Percentiles rank a stretch among this genome's conserved stretches.
Evolutionary conservation across 2,329 filamentous ascomycete genomes (phyloP).

Genomic region (Ophiocordyceps sinensis): DNA sequence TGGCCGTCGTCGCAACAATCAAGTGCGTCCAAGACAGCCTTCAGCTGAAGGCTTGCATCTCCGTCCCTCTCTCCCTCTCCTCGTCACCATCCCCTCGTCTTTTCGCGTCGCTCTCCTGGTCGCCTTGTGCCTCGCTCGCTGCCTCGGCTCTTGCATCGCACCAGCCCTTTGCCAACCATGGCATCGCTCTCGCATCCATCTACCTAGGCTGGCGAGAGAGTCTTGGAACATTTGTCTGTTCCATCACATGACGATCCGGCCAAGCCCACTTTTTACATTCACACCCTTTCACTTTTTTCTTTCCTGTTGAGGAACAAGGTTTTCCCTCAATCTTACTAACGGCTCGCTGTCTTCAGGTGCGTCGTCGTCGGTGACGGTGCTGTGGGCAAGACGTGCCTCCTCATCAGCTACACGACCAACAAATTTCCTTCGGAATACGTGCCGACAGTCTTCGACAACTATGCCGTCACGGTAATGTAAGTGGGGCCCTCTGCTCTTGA

Average conservation of each 20-base stretch:
- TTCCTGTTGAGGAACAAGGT: no score
- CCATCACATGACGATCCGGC: no score
- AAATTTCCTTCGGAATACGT: conserved; percentile 99
- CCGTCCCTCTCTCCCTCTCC: conserved; percentile 4
- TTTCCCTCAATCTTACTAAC: no score
- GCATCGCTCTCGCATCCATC: no score
- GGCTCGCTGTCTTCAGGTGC: conserved; percentile 45
- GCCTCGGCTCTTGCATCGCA: no score
- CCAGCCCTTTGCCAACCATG: no score
- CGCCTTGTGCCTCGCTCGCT: neutral
- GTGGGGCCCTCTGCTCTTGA: conserved; percentile 24
- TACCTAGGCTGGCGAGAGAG: no score
- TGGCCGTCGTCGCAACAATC: conserved; percentile 50
- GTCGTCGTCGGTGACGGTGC: conserved; percentile 99
- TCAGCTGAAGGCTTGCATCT: neutral
- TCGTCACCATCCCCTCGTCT: neutral
- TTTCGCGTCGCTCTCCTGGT: neutral
- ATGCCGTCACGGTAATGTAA: conserved; percentile 99
- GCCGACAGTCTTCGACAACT: conserved; percentile 98
- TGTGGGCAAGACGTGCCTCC: conserved; percentile 95
- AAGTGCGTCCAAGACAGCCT: conserved; percentile 30
- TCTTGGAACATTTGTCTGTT: no score
- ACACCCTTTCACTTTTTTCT: no score
- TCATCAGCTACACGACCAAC: conserved; percentile 99
- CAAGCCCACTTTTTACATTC: no score